These are phyloP conservation scores for Daldinia loculata DNA, from an alignment of 495 filamentous ascomycete species.

Conservation along the genomic window DNA sequence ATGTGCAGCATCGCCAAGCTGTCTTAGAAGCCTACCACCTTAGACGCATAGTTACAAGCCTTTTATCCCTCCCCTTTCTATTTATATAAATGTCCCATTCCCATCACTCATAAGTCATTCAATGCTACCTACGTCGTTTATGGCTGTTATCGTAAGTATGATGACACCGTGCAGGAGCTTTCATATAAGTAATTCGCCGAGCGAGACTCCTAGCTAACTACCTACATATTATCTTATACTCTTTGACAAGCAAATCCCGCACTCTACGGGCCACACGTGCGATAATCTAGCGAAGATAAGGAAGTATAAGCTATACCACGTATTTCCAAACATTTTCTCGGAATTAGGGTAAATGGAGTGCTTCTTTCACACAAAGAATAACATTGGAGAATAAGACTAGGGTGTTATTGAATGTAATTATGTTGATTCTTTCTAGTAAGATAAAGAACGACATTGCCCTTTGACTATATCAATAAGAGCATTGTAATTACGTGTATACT, in stretches of 20 bases:
- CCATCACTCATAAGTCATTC: background rate
- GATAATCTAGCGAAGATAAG: background rate
- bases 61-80: background rate
- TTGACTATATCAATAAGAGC: background rate
- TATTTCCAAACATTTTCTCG: background rate
- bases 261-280: slow-evolving; percentile 1
- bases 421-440: background rate
- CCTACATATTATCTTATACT: background rate
- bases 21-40: slow-evolving; percentile 4
- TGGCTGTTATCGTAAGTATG: slow-evolving; percentile 13
- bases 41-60: background rate
- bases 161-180: slow-evolving; percentile 19
- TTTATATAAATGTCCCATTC: background rate
- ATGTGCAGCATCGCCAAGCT: slow-evolving; percentile 21
- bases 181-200: slow-evolving; percentile 31
- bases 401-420: background rate
- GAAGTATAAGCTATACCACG: background rate
- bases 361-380: background rate
- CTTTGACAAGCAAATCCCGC: background rate
- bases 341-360: background rate
- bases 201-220: slow-evolving; percentile 6
- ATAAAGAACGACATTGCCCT: background rate
- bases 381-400: background rate
- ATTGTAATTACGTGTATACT: background rate
- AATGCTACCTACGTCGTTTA: slow-evolving; percentile 23